Evolutionary conservation across 176 grass and related monocot species (phyloP).

Genomic region (Triticum turgidum): DNA sequence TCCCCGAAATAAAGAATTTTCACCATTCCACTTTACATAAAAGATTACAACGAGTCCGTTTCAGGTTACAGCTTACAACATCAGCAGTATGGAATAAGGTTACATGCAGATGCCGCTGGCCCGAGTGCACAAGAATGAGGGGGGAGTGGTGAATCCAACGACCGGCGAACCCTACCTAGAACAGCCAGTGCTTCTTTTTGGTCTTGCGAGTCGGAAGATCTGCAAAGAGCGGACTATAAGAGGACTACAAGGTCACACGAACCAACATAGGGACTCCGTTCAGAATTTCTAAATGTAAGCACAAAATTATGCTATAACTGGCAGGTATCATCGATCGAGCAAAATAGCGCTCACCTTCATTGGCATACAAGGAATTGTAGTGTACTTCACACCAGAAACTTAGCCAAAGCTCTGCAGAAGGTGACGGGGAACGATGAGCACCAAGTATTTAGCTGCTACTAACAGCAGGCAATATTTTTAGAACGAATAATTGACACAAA

Average conservation of each 20-base stretch:
- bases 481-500: slow-evolving; percentile 6
- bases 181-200: slow-evolving; percentile 90
- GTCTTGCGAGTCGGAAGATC: slow-evolving; percentile 75
- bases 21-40: slow-evolving; percentile 34
- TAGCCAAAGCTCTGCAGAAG: slow-evolving; percentile 88
- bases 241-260: slow-evolving; percentile 11
- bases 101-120: slow-evolving; percentile 31
- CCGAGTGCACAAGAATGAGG: neutral
- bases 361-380: slow-evolving; percentile 95
- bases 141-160: neutral
- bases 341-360: slow-evolving; percentile 64
- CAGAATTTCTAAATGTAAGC: neutral
- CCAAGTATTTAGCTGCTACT: neutral
- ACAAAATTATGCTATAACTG: neutral
- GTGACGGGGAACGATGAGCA: slow-evolving; percentile 10
- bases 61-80: slow-evolving; percentile 28
- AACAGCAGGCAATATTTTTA: neutral
- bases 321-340: neutral
- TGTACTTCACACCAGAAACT: slow-evolving; percentile 99
- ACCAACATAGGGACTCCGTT: neutral
- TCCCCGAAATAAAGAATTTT: neutral
- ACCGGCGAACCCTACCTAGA: slow-evolving; percentile 45
- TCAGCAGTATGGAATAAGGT: slow-evolving; percentile 12
- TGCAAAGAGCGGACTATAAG: slow-evolving; percentile 32
- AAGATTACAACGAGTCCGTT: slow-evolving; percentile 9